phyloP scores from a whole-genome alignment of 2,329 filamentous ascomycete species.

The Cordyceps militaris region DNA sequence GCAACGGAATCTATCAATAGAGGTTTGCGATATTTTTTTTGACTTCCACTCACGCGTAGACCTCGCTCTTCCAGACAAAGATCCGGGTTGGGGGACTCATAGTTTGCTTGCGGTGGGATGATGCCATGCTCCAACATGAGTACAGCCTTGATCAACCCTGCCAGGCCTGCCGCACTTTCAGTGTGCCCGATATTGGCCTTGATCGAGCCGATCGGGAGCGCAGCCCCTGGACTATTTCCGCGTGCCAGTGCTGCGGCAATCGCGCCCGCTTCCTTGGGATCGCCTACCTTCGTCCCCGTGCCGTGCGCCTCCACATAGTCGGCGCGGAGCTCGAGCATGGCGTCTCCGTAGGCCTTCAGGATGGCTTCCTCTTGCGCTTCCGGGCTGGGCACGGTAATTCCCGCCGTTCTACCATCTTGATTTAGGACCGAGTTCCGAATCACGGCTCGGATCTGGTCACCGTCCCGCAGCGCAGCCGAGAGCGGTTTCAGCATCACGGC shows the following conservation, averaged over 20 bases:
- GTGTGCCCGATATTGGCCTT: constrained; percentile 26
- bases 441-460: constrained; percentile 23
- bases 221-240: constrained; percentile 8
- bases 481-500: constrained; percentile 38
- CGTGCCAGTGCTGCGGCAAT: constrained; percentile 11
- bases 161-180: constrained; percentile 21
- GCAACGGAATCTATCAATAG: not conserved
- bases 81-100: constrained; percentile 5
- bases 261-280: constrained; percentile 22
- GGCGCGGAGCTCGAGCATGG: constrained; percentile 25
- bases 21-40: not conserved
- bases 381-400: constrained; percentile 32
- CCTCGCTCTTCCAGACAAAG: not conserved
- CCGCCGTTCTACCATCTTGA: constrained; percentile 35
- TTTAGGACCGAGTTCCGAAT: constrained; percentile 29
- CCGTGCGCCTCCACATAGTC: constrained; percentile 34
- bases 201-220: constrained; percentile 21
- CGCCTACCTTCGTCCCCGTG: constrained; percentile 29
- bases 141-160: constrained; percentile 21
- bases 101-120: constrained; percentile 17
- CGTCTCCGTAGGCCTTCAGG: constrained; percentile 28
- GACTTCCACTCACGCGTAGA: not conserved
- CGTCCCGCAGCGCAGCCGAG: constrained; percentile 34
- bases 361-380: constrained; percentile 22
- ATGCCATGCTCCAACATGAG: constrained; percentile 18